Percentiles rank a stretch among this genome's conserved stretches.
These are phyloP conservation scores for Cryphonectria nitschkei DNA, from an alignment of 2,329 filamentous ascomycete species.

Conservation along the genomic window DNA sequence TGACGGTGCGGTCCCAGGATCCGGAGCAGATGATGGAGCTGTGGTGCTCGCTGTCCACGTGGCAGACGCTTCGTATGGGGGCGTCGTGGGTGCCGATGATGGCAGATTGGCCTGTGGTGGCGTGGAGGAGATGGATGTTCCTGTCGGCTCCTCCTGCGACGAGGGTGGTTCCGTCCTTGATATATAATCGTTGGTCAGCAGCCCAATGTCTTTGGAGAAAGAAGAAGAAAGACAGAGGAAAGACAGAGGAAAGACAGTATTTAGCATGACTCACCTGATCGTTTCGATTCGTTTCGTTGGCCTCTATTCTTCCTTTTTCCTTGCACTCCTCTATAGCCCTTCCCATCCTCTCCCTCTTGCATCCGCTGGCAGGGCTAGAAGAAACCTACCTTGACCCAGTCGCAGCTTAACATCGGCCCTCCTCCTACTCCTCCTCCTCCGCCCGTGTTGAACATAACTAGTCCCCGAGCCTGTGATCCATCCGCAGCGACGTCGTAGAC, in stretches of 20 bases:
- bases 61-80: constrained; percentile 40
- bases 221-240: no score
- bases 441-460: constrained; percentile 34
- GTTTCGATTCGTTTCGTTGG: constrained; percentile 32
- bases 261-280: constrained; percentile 30
- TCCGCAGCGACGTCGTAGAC: constrained; percentile 39
- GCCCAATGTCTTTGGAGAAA: not conserved
- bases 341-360: not conserved
- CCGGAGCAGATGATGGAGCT: constrained; percentile 32
- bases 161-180: constrained; percentile 40
- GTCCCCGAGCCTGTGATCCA: constrained; percentile 31
- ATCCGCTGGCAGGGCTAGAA: not conserved
- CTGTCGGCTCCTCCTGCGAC: constrained; percentile 40
- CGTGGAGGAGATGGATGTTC: constrained; percentile 37
- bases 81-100: constrained; percentile 37
- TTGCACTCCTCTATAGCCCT: not conserved
- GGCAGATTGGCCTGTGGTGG: constrained; percentile 35
- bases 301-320: not conserved
- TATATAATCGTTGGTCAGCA: not conserved
- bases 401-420: constrained; percentile 40
- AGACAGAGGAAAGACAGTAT: not conserved
- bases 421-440: not conserved
- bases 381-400: constrained; percentile 44
- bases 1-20: constrained; percentile 61
- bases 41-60: constrained; percentile 37